Conservation (phyloP, 441 rosid genomes). For the Dalechampia spathulata region DNA sequence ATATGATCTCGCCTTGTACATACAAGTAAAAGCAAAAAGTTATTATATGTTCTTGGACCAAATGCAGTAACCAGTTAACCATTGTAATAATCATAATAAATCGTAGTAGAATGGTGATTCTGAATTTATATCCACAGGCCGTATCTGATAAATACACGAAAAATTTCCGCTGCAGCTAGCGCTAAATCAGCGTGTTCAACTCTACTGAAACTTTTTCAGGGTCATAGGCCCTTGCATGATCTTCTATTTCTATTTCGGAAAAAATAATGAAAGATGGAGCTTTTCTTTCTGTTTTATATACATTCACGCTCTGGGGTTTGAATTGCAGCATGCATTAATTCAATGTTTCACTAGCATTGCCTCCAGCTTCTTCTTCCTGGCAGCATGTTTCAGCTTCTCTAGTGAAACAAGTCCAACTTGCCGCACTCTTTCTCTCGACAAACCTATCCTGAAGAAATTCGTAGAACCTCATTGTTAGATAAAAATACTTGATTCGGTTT, state of each 20-base stretch:
- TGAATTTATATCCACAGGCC: too few relatives aligned
- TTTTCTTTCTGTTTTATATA: conserved; percentile 41
- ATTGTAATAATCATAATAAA: too few relatives aligned
- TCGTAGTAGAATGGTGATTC: too few relatives aligned
- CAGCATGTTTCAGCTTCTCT: conserved; percentile 84
- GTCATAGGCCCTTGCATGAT: conserved; percentile 7
- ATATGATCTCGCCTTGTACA: too few relatives aligned
- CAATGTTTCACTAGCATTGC: conserved; percentile 67
- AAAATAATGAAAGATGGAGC: conserved; percentile 24
- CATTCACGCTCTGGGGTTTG: conserved; percentile 31
- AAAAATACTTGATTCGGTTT: too few relatives aligned
- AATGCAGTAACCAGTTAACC: too few relatives aligned
- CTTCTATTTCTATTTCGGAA: conserved; percentile 15
- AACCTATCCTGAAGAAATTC: conserved; percentile 67
- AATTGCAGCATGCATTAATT: conserved; percentile 27
- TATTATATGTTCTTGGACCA: too few relatives aligned
- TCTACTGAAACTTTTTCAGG: conserved; percentile 25
- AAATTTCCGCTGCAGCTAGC: conserved; percentile 10
- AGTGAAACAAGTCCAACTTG: conserved; percentile 88
- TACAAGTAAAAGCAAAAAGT: too few relatives aligned
- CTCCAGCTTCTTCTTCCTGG: conserved; percentile 78
- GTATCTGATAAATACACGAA: too few relatives aligned
- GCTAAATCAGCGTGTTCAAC: conserved; percentile 19
- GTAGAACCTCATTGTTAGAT: too few relatives aligned
- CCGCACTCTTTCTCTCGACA: conserved; percentile 93